Evolutionary conservation across 2,329 filamentous ascomycete species (phyloP), one percentile per base, ranked within the genome.

Genomic region (Scedosporium minutisporum): DNA sequence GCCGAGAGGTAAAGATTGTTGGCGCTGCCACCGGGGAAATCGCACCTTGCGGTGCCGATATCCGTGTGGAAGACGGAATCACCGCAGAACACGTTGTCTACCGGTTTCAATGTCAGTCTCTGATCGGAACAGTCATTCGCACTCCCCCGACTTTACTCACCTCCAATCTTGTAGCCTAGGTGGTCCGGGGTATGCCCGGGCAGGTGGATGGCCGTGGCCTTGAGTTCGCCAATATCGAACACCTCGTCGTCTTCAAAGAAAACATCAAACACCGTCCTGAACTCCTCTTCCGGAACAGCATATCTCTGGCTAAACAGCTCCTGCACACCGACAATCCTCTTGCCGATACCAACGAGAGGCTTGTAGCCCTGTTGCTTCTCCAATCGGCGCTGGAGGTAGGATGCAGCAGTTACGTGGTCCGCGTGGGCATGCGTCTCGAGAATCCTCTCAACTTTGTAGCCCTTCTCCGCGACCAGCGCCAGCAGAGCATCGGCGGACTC

Each of bases 381-480:
- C 0, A 86, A 73, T 1, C 68, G 69, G 0, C 71, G 69, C 66
- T 85, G 82, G 0, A 88, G 75, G 67, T 87, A 88, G 3, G 77
- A 76, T 0, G 84, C 77, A 0, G 85, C 80, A 0, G 83, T 87
- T 0, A 87, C 65, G 64, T 87, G 84, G 62, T 87, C 82, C 3
- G 83, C 83, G 64, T 87, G 82, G 0, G 77, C 80, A 68, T 88
- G 85, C 0, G 86, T 88, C 66, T 88, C 86, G 2, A 88, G 75
- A 18, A 88, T 82, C 48, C 71, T 73, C 0, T 75, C 72, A 9
- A 87, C 68, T 0, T 65, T 75, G 67, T 85, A 86, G 1, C 72
- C 72, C 1, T 80, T 70, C 1, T 78, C 67, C 3, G 68, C 65
- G 6, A 84, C 69, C 0, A 81, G 25, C 0, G 73, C 65, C 0